These are phyloP conservation scores for Penicillium robsamsonii DNA, from an alignment of 495 filamentous ascomycete genomes.

Conservation along the genomic window DNA sequence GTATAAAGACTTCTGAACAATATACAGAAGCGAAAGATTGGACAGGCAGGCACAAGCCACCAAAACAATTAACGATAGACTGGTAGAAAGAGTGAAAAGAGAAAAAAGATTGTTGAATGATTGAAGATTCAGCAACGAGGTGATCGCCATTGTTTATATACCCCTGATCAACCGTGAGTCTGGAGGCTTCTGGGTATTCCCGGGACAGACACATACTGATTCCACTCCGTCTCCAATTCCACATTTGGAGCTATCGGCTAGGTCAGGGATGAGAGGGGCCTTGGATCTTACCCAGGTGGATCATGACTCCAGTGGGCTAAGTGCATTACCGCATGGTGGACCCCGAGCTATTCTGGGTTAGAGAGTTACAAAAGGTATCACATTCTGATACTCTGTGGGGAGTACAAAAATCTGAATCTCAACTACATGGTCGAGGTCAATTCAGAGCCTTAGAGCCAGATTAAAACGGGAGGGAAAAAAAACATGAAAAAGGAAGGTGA, in stretches of 20 bases:
- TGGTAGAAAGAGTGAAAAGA: slow-evolving; percentile 25
- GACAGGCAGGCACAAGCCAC: slow-evolving; percentile 18
- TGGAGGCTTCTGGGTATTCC: slow-evolving; percentile 4
- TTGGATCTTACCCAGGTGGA: slow-evolving; percentile 14
- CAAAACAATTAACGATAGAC: slow-evolving; percentile 41
- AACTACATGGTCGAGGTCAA: not conserved
- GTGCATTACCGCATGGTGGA: slow-evolving; percentile 17
- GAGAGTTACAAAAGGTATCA: slow-evolving; percentile 2
- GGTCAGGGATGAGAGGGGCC: slow-evolving; percentile 16
- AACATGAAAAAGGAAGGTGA: slow-evolving; percentile 5
- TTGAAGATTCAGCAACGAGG: slow-evolving; percentile 19
- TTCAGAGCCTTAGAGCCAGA: not conserved
- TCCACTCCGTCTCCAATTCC: slow-evolving; percentile 27
- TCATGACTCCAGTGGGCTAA: slow-evolving; percentile 1
- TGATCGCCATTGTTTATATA: slow-evolving; percentile 44
- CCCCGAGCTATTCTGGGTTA: slow-evolving; percentile 17
- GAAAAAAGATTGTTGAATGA: slow-evolving; percentile 26
- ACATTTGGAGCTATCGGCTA: slow-evolving; percentile 27
- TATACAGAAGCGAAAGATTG: slow-evolving; percentile 16
- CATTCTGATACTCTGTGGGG: not conserved
- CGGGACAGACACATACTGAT: slow-evolving; percentile 3
- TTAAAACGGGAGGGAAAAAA: not conserved
- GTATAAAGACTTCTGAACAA: slow-evolving; percentile 10
- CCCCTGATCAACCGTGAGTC: slow-evolving; percentile 29
- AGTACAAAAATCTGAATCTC: not conserved